Evolutionary conservation across 306 rosid genomes (phyloP).

Genomic region (Rubus parviflorus): DNA sequence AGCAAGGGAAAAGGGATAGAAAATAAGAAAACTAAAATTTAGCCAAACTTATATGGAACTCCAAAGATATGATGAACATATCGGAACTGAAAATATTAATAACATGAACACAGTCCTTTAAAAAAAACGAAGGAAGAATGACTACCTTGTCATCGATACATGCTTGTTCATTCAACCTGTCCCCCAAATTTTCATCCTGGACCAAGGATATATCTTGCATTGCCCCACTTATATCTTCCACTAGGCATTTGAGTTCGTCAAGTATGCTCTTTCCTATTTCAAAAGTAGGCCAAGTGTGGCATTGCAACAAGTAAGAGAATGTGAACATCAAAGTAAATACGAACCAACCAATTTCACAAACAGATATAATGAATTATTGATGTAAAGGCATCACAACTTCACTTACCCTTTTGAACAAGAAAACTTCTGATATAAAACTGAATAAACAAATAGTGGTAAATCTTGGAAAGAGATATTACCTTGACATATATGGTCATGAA

Average conservation of each 20-base stretch:
- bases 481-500: conserved; percentile 48
- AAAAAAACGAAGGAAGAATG: not conserved
- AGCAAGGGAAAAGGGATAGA: not conserved
- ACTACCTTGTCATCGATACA: conserved; percentile 41
- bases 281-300: not conserved
- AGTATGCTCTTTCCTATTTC: conserved; percentile 48
- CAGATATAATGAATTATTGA: not conserved
- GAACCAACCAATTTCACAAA: not conserved
- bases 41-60: not conserved
- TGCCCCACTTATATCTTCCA: conserved; percentile 45
- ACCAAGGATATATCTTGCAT: conserved; percentile 29
- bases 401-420: not conserved
- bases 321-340: not conserved
- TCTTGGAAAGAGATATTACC: conserved; percentile 34
- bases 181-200: conserved; percentile 27
- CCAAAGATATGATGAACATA: not conserved
- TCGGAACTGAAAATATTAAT: not conserved
- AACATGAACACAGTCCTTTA: not conserved
- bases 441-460: not conserved
- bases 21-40: not conserved
- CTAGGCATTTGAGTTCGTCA: conserved; percentile 49
- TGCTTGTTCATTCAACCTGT: conserved; percentile 35
- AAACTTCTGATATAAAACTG: not conserved
- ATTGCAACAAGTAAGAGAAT: not conserved
- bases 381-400: not conserved